Percentiles rank a stretch among this genome's conserved stretches.
These are phyloP conservation scores for Glaciozyma antarctica DNA, from an alignment of 768 basidiomycete genomes.

Conservation along the genomic window DNA sequence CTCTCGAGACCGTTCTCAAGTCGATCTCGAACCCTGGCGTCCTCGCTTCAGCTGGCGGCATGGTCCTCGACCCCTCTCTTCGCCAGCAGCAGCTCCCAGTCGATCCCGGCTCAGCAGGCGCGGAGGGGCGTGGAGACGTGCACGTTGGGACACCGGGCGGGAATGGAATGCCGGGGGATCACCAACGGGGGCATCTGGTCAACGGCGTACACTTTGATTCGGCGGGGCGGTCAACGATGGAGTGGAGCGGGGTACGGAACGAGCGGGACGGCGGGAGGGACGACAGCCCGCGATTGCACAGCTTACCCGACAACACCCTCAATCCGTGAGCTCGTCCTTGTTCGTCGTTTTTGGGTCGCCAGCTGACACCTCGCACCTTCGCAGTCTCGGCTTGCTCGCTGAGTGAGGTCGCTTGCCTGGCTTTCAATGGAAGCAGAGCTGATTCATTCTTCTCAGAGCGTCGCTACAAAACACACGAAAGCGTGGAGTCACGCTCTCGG, in stretches of 20 bases:
- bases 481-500: slow-evolving; percentile 20
- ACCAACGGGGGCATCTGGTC: neutral
- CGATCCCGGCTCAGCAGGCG: slow-evolving; percentile 19
- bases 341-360: too few species aligned
- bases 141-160: slow-evolving; percentile 13
- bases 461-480: slow-evolving; percentile 31
- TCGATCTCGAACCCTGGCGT: slow-evolving; percentile 47
- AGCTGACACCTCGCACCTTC: too few species aligned
- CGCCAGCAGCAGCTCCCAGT: slow-evolving; percentile 5
- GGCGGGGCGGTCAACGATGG: slow-evolving; percentile 10
- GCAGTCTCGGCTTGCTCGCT: slow-evolving; percentile 66
- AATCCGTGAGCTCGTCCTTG: slow-evolving; percentile 49
- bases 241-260: slow-evolving; percentile 27
- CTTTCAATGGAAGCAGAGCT: slow-evolving; percentile 47
- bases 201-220: slow-evolving; percentile 7
- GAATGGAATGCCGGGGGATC: neutral
- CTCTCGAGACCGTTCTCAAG: slow-evolving; percentile 79
- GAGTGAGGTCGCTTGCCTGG: slow-evolving; percentile 43
- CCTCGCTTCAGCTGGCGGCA: slow-evolving; percentile 23
- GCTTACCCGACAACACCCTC: slow-evolving; percentile 78
- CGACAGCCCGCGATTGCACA: slow-evolving; percentile 76
- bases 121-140: slow-evolving; percentile 20
- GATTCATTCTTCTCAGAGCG: neutral
- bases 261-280: slow-evolving; percentile 37
- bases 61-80: slow-evolving; percentile 17